A percentile compares a stretch with the other conserved stretches of the same genome.
Conservation (phyloP, 176 grass and related monocot species). For the Ensete ventricosum region DNA sequence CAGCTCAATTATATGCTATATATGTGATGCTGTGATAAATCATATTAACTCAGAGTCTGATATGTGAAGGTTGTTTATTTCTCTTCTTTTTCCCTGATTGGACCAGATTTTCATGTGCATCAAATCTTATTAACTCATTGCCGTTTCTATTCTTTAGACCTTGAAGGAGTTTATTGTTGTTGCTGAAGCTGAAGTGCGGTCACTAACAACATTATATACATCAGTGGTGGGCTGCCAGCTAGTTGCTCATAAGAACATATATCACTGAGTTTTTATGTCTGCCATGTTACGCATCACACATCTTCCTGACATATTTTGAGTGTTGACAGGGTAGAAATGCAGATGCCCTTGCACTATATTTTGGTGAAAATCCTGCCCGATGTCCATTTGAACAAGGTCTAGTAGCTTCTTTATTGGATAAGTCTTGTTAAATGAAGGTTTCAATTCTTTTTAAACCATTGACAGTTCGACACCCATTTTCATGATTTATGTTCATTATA, state of each 20-base stretch:
- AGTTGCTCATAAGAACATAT: background rate
- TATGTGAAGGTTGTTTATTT: background rate
- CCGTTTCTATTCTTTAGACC: conserved; percentile 32
- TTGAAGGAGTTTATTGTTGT: conserved; percentile 74
- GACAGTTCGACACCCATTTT: no score
- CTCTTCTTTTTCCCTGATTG: background rate
- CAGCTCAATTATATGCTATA: no score
- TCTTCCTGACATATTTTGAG: conserved; percentile 20
- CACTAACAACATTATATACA: conserved; percentile 65
- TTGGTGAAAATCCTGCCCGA: conserved; percentile 84
- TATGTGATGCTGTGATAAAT: no score
- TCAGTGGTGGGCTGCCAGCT: conserved; percentile 41
- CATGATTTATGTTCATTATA: no score
- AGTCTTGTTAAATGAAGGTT: no score
- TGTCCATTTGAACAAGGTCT: conserved; percentile 98
- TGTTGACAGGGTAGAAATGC: conserved; percentile 73
- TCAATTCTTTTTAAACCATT: no score
- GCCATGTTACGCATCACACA: background rate
- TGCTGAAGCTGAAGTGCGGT: conserved; percentile 73
- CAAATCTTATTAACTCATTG: background rate
- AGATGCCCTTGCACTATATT: conserved; percentile 79
- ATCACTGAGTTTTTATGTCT: background rate
- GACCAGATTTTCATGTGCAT: background rate
- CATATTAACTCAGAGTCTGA: no score
- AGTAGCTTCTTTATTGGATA: no score